Percentiles rank a stretch among this genome's conserved stretches.
These are phyloP conservation scores for Talaromyces liani DNA, from an alignment of 495 filamentous ascomycete genomes.

Conservation along the genomic window DNA sequence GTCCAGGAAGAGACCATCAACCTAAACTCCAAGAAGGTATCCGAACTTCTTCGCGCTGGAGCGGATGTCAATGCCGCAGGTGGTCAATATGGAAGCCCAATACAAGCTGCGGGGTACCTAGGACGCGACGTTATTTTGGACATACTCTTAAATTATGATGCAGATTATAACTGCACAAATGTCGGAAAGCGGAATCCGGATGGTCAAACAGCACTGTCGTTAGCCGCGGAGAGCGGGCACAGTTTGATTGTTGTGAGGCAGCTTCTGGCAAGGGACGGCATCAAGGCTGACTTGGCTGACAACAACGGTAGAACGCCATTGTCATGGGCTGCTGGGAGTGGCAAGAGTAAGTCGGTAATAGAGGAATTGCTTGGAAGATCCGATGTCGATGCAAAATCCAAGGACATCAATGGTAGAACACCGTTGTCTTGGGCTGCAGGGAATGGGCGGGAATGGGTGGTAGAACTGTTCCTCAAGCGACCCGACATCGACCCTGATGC, in stretches of 20 bases:
- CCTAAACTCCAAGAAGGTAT: conserved; percentile 1
- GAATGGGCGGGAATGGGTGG: conserved; percentile 27
- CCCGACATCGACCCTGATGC: conserved; percentile 16
- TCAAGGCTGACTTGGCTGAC: conserved; percentile 14
- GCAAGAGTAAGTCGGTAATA: conserved; percentile 14
- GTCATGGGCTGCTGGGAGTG: conserved; percentile 15
- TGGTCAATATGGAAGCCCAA: conserved; percentile 12
- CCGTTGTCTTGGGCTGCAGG: conserved; percentile 11
- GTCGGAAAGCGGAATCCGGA: conserved; percentile 2
- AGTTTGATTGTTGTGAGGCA: conserved; percentile 6
- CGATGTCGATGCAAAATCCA: conserved; percentile 9
- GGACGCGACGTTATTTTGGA: conserved; percentile 17
- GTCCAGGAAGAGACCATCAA: neutral
- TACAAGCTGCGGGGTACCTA: conserved; percentile 7
- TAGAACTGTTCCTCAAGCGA: conserved; percentile 17
- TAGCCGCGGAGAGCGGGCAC: conserved; percentile 14
- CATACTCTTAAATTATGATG: conserved; percentile 11
- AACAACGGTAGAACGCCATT: neutral
- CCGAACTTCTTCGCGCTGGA: conserved; percentile 13
- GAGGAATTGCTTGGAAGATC: conserved; percentile 8
- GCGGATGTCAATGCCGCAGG: conserved; percentile 13
- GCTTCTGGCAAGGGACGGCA: conserved; percentile 10
- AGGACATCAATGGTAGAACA: conserved; percentile 10
- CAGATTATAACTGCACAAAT: neutral
- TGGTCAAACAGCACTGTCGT: conserved; percentile 14